Evolutionary conservation across 768 basidiomycete genomes (phyloP), one percentile per base, ranked within the genome.

Genomic region (Xerocomellus dryophilus): DNA sequence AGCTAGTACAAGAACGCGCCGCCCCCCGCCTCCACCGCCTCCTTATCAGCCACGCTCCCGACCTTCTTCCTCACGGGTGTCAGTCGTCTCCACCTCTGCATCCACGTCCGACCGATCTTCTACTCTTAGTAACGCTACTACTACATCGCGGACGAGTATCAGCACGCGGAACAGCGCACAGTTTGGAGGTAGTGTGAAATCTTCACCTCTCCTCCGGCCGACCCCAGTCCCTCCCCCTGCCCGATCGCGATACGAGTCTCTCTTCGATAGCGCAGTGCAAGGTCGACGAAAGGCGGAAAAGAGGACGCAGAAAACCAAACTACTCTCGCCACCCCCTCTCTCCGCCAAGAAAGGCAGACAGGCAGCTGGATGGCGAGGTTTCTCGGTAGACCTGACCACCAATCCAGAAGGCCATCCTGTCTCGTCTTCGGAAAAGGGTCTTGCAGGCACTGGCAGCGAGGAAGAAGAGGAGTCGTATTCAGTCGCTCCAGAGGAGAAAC

Each of bases 281-380:
- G 81, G 81, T 53, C 73, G 71, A 50, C 76, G 78, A 25, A 74
- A 69, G 50, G 76, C 73, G 5, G 64, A 65, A 44, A 63, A 57
- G 44, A 70, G 70, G 45, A 58, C 61, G 42, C 71, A 62, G 34
- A 63, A 66, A 32, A 43, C 11, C 25, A 60, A 59, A 34, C 59
- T 65, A 21, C 68, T 72, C 9, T 74, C 69, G 18, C 69, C 73
- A 2, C 60, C 73, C 4, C 72, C 71, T 52, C 72, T 75, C 15
- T 53, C 72, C 43, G 61, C 74, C 15, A 75, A 78, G 56, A 77
- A 79, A 41, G 65, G 63, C 38, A 68, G 84, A 52, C 79, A 83
- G 51, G 83, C 86, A 1, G 82, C 81, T 4, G 89, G 89, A 3
- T 92, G 89, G 89, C 74, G 86, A 41, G 87, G 83, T 9, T 64